A percentile compares a stretch with the other conserved stretches of the same genome.
These are phyloP conservation scores for Sporobolomyces pararoseus DNA, from an alignment of 768 basidiomycete genomes.

Conservation along the genomic window DNA sequence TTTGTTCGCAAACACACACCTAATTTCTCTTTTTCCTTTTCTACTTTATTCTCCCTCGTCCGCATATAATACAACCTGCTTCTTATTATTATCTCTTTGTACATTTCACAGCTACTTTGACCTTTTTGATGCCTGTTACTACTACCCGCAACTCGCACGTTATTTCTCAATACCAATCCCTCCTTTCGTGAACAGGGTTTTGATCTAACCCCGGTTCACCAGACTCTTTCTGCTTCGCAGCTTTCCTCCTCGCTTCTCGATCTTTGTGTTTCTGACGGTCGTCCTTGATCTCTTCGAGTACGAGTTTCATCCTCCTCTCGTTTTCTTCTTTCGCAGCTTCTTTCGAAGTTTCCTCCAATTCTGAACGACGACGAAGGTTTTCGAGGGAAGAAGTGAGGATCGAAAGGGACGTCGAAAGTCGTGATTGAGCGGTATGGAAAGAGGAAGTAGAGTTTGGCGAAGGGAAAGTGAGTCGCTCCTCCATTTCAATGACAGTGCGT, in stretches of 20 bases:
- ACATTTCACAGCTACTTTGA: too few species aligned
- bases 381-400: constrained; percentile 1
- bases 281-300: constrained; percentile 21
- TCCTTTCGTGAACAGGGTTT: not conserved
- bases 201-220: not conserved
- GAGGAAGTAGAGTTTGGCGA: not conserved
- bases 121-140: not conserved
- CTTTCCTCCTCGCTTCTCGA: constrained; percentile 3
- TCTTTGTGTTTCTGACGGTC: constrained; percentile 6
- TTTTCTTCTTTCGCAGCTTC: constrained; percentile 15
- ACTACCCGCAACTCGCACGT: not conserved
- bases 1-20: too few species aligned
- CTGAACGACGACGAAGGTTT: not conserved
- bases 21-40: too few species aligned
- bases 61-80: not conserved
- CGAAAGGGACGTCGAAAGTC: not conserved
- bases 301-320: constrained; percentile 2
- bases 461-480: constrained; percentile 10
- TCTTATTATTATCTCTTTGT: not conserved
- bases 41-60: not conserved
- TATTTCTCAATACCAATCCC: constrained; percentile 1
- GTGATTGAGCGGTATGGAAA: not conserved
- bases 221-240: not conserved
- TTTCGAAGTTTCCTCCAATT: constrained; percentile 5
- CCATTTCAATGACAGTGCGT: not conserved